Percentiles rank a stretch among this genome's conserved stretches.
Conservation (phyloP, 371 early-diverging fungal species). For the Apophysomyces variabilis region DNA sequence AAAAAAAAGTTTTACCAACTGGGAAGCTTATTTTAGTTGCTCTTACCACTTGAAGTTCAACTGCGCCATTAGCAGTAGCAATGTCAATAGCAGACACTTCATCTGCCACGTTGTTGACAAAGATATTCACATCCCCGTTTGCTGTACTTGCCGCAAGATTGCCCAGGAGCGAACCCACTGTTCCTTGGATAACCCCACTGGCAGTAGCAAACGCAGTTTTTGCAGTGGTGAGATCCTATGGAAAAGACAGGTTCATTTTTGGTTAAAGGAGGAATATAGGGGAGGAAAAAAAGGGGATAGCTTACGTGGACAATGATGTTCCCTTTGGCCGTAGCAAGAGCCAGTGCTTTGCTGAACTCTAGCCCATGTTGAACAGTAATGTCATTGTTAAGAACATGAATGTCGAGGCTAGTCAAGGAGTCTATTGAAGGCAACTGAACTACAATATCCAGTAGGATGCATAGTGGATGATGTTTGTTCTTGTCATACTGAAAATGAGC, state of each 20-base stretch:
- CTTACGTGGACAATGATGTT: neutral
- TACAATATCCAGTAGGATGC: neutral
- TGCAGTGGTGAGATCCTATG: neutral
- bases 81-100: neutral
- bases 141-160: neutral
- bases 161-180: neutral
- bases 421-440: neutral
- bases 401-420: neutral
- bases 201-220: neutral
- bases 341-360: neutral
- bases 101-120: neutral
- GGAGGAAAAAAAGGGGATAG: neutral
- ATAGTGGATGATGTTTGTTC: neutral
- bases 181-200: neutral
- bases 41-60: neutral
- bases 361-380: neutral
- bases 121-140: neutral
- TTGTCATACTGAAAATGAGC: neutral
- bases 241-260: neutral
- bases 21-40: neutral
- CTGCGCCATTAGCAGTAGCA: neutral
- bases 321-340: constrained; percentile 8
- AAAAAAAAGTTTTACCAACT: too few species aligned
- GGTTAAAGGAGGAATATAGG: too few species aligned
- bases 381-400: neutral